Evolutionary conservation across 192 early-diverging fungal species (phyloP).

Genomic region (Oehlia diaphana): DNA sequence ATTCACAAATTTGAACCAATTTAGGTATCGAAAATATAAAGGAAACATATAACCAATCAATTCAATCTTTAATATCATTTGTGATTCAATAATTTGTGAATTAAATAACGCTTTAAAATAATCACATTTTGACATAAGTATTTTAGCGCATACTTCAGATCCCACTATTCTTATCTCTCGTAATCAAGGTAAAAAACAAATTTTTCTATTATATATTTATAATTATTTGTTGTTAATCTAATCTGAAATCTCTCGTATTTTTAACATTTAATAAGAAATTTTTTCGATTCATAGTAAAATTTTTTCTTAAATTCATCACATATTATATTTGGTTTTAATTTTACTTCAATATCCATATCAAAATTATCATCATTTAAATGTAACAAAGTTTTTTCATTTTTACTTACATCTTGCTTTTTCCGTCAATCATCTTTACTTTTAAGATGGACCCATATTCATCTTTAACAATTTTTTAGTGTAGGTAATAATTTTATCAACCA

Average conservation of each 20-base stretch:
- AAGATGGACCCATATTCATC: not conserved
- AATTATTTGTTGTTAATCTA: not conserved
- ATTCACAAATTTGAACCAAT: slow-evolving; percentile 14
- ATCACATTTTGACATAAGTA: not conserved
- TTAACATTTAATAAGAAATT: not conserved
- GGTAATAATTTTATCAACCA: not conserved
- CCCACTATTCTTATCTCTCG: no score
- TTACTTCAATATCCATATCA: not conserved
- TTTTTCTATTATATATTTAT: not conserved
- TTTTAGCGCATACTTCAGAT: no score
- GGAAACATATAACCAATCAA: not conserved
- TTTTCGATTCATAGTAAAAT: no score
- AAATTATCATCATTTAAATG: not conserved
- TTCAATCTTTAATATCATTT: not conserved
- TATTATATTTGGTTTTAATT: not conserved
- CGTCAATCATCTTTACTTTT: not conserved
- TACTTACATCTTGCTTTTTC: not conserved
- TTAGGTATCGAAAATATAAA: not conserved
- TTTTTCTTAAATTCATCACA: not conserved
- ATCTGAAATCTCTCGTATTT: not conserved
- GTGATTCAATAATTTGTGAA: not conserved
- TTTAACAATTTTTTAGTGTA: not conserved
- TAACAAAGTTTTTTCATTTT: not conserved
- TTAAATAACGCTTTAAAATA: slow-evolving; percentile 1
- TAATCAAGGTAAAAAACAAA: not conserved